These are phyloP conservation scores for Pulveroboletus sp. DNA, from an alignment of 768 basidiomycete genomes.

Conservation along the genomic window DNA sequence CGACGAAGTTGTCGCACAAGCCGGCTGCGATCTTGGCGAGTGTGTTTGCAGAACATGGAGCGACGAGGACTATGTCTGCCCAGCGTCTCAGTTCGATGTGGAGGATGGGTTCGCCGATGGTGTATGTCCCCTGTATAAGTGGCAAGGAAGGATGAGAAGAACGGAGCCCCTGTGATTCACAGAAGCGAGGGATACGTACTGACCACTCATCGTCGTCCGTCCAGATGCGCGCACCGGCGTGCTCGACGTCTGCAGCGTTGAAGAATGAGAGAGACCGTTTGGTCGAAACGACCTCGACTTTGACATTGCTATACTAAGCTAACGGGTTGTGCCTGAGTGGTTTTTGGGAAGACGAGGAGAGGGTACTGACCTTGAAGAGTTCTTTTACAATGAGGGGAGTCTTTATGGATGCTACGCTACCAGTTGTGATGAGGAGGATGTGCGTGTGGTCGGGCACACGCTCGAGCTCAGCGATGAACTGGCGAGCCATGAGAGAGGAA, in stretches of 20 bases:
- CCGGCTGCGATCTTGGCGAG: slow-evolving; percentile 90
- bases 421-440: slow-evolving; percentile 81
- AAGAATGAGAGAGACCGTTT: slow-evolving; percentile 77
- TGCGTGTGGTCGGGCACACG: slow-evolving; percentile 37
- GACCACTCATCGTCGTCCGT: slow-evolving; percentile 90
- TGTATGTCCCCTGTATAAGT: slow-evolving; percentile 53
- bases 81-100: slow-evolving; percentile 93
- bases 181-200: slow-evolving; percentile 40
- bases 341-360: neutral
- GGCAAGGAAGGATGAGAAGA: neutral
- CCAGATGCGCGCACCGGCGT: slow-evolving; percentile 67
- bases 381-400: slow-evolving; percentile 82
- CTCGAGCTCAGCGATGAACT: slow-evolving; percentile 27
- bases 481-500: slow-evolving; percentile 5
- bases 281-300: slow-evolving; percentile 81
- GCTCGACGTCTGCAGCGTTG: slow-evolving; percentile 45
- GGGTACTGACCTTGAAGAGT: slow-evolving; percentile 54
- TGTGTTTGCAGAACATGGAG: slow-evolving; percentile 96
- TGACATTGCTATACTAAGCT: slow-evolving; percentile 66
- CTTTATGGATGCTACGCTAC: slow-evolving; percentile 96
- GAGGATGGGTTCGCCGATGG: slow-evolving; percentile 85
- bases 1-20: slow-evolving; percentile 85
- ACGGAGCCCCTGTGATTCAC: neutral
- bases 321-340: neutral
- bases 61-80: slow-evolving; percentile 94